Evolutionary conservation across 177 flowering plant genomes (phyloP).

Genomic region (Vitis hybrid): DNA sequence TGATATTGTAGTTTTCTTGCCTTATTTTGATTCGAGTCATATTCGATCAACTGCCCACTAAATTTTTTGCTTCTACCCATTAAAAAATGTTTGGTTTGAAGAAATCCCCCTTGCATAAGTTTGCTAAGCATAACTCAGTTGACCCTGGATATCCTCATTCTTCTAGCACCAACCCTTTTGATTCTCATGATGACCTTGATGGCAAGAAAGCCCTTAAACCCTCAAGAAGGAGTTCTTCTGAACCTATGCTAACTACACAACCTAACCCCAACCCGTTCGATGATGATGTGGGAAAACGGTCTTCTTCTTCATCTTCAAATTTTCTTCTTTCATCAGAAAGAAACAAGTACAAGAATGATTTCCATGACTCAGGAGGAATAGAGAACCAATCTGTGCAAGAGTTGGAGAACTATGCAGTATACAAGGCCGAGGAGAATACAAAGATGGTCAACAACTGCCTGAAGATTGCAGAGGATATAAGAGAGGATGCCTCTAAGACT

Average conservation of each 20-base stretch:
- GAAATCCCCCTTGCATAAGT: slow-evolving; percentile 45
- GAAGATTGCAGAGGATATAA: slow-evolving; percentile 62
- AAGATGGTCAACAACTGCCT: slow-evolving; percentile 53
- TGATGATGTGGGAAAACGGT: slow-evolving; percentile 28
- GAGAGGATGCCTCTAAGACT: slow-evolving; percentile 63
- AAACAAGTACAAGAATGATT: slow-evolving; percentile 61
- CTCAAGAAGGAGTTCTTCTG: slow-evolving; percentile 37
- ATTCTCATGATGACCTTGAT: slow-evolving; percentile 39
- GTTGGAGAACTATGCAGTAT: slow-evolving; percentile 58
- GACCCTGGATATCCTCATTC: slow-evolving; percentile 23
- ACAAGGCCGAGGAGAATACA: slow-evolving; percentile 71
- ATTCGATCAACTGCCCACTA: background rate
- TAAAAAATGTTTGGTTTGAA: slow-evolving; percentile 40
- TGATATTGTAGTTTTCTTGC: background rate
- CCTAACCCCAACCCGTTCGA: slow-evolving; percentile 46
- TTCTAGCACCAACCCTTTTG: slow-evolving; percentile 46
- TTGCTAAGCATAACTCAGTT: slow-evolving; percentile 29
- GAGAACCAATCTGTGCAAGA: slow-evolving; percentile 59
- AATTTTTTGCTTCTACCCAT: background rate
- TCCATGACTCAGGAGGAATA: slow-evolving; percentile 57
- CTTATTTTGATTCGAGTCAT: background rate
- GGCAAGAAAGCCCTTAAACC: slow-evolving; percentile 23
- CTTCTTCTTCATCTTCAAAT: slow-evolving; percentile 26
- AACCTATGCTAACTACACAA: slow-evolving; percentile 22
- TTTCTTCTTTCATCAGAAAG: slow-evolving; percentile 28